Conservation (phyloP, 2,329 filamentous ascomycete species). For the Colletotrichum lupini region DNA sequence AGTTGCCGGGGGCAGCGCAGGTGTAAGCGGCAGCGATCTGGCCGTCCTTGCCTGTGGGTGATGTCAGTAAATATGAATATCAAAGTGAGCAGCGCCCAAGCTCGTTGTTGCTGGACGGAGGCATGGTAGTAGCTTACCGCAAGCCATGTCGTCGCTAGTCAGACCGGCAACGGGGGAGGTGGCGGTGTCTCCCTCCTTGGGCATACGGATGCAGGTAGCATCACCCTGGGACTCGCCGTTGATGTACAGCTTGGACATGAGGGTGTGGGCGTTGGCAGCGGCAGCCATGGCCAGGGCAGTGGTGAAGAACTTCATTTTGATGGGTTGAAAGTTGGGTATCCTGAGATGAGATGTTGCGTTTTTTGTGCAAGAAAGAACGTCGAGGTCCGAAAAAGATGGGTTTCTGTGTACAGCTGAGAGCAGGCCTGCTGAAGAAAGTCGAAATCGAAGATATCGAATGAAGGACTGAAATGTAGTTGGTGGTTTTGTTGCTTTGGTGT, state of each 20-base stretch:
- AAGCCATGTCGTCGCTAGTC: constrained; percentile 73
- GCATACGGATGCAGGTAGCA: constrained; percentile 78
- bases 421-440: constrained; percentile 34
- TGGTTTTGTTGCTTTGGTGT: not conserved
- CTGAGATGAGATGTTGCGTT: not conserved
- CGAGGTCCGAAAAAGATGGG: not conserved
- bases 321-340: constrained; percentile 25
- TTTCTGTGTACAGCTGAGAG: constrained; percentile 2
- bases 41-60: constrained; percentile 54
- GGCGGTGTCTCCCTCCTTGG: constrained; percentile 59
- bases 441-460: not conserved
- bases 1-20: constrained; percentile 61
- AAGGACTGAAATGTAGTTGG: constrained; percentile 29
- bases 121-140: constrained; percentile 62
- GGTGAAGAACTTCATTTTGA: constrained; percentile 51
- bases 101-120: constrained; percentile 30
- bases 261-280: constrained; percentile 65
- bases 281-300: constrained; percentile 49
- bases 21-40: constrained; percentile 57
- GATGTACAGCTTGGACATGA: constrained; percentile 73
- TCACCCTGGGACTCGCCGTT: constrained; percentile 74
- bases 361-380: constrained; percentile 10
- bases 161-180: constrained; percentile 70
- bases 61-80: constrained; percentile 31
- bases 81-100: not conserved